These are phyloP conservation scores for Yarrowia osloensis DNA, from an alignment of 805 yeast species.

Conservation along the genomic window DNA sequence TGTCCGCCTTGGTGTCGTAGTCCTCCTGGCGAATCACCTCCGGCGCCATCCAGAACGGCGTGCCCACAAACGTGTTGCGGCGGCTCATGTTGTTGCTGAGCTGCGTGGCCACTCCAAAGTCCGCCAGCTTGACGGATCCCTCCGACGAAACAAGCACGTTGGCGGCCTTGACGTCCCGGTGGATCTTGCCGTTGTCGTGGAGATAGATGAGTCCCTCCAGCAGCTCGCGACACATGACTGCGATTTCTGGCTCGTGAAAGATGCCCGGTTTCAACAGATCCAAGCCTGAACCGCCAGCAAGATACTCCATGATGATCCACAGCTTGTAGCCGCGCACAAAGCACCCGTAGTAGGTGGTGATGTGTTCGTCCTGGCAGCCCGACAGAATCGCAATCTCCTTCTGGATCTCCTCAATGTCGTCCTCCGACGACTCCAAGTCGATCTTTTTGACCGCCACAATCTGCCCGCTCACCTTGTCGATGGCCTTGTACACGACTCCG, in stretches of 20 bases:
- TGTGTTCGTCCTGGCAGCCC: conserved; percentile 61
- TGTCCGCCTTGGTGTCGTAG: conserved; percentile 84
- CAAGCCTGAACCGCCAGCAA: conserved; percentile 92
- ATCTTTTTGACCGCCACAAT: conserved; percentile 85
- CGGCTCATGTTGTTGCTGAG: conserved; percentile 55
- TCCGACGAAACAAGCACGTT: conserved; percentile 70
- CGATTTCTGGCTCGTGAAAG: conserved; percentile 60
- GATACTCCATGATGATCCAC: conserved; percentile 93
- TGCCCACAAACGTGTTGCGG: conserved; percentile 84
- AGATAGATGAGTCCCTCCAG: conserved; percentile 73
- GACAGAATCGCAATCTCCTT: conserved; percentile 80
- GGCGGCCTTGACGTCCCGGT: conserved; percentile 89
- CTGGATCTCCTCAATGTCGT: conserved; percentile 67
- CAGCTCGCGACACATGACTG: conserved; percentile 63
- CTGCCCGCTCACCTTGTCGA: conserved; percentile 44
- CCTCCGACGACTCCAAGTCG: conserved; percentile 75
- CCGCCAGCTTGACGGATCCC: conserved; percentile 81
- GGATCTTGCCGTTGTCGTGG: conserved; percentile 75
- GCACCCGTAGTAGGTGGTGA: conserved; percentile 69
- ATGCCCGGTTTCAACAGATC: conserved; percentile 58
- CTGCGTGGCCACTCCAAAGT: conserved; percentile 92
- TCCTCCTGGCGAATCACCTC: conserved; percentile 69
- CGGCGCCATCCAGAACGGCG: conserved; percentile 99
- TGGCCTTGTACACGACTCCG: conserved; percentile 38
- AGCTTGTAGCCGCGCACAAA: conserved; percentile 63